Base-by-base conservation (phyloP, 78 protist species). In the Dictyostelium citrinum region DNA sequence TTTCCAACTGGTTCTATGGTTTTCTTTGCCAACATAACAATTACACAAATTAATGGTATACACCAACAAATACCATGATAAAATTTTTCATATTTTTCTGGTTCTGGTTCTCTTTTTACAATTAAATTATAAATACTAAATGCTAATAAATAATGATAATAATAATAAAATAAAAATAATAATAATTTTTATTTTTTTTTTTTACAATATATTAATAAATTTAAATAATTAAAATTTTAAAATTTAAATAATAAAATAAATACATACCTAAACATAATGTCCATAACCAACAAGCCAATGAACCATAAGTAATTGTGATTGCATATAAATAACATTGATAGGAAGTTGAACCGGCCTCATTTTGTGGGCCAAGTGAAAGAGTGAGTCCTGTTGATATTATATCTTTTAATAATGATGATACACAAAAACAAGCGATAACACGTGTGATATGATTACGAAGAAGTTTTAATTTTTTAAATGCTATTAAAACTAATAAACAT, bases 231-330 rank as follows among this genome's bases (percentile, higher is more conserved):
- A 39, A 39, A 39, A 39, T 39, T 39, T 39, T 39, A 39, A 39
- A 39, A 39, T 39, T 39, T 5, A 39, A 39, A 5, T 39, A 39
- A 39, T 39, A 39, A 39, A 39, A 39, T 39, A 39, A 4, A 49
- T n/a, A n/a, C 7, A 31, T 83, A 84, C 82, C 91, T 11, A 85
- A 41, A 75, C 83, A 85, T 17, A 85, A 39, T 24, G 91, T 85
- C 91, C 91, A 85, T 24, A 85, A 17, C 91, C 91, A 85, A 76
- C 91, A 85, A 39, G 76, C 67, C 29, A 85, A 60, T 33, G 61
- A 33, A 61, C 91, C 91, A 85, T 75, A 85, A 0, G 91, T 85
- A 58, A 85, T 85, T 3, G 67, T 68, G 1, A 85, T 60, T 1
- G 91, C 55, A 41, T 75, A 85, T 9, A 85, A 37, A 41, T 76